These are phyloP conservation scores for Pseudogymnoascus verrucosus DNA, from an alignment of 2,329 filamentous ascomycete species.

Conservation along the genomic window DNA sequence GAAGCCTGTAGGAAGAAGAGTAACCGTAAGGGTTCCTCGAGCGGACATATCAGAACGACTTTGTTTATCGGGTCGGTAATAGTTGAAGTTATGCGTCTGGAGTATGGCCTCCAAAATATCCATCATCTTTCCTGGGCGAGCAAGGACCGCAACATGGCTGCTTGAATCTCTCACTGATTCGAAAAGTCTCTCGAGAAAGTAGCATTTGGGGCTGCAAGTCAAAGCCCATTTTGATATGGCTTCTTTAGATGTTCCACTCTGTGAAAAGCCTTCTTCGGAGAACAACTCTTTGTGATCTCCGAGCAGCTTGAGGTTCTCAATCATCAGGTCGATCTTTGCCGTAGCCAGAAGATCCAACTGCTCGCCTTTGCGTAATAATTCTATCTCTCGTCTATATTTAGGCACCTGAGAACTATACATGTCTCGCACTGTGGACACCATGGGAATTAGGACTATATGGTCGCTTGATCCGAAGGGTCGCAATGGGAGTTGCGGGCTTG, in stretches of 20 bases:
- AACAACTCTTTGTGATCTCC: slow-evolving; percentile 50
- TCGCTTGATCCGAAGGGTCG: slow-evolving; percentile 31
- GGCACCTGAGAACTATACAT: slow-evolving; percentile 44
- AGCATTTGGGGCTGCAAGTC: slow-evolving; percentile 52
- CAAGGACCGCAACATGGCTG: slow-evolving; percentile 46
- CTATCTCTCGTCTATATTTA: slow-evolving; percentile 36
- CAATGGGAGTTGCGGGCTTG: slow-evolving; percentile 9
- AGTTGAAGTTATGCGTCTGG: slow-evolving; percentile 31
- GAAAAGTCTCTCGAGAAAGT: slow-evolving; percentile 50
- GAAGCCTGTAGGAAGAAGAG: slow-evolving; percentile 21
- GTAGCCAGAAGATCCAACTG: slow-evolving; percentile 35
- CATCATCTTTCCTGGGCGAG: slow-evolving; percentile 40
- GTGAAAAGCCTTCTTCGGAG: slow-evolving; percentile 34
- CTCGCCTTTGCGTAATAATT: slow-evolving; percentile 40
- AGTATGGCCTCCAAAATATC: slow-evolving; percentile 46
- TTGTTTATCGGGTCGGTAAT: slow-evolving; percentile 22
- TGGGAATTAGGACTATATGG: slow-evolving; percentile 48
- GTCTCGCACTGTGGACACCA: slow-evolving; percentile 44
- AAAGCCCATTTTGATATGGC: slow-evolving; percentile 44
- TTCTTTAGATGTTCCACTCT: slow-evolving; percentile 32
- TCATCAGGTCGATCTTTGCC: slow-evolving; percentile 42
- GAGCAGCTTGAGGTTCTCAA: slow-evolving; percentile 43
- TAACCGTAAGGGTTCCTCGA: slow-evolving; percentile 16
- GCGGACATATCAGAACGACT: slow-evolving; percentile 23
- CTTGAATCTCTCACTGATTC: slow-evolving; percentile 35